Evolutionary conservation across 2,329 filamentous ascomycete genomes (phyloP).

Genomic region (Pseudogymnoascus sp.): DNA sequence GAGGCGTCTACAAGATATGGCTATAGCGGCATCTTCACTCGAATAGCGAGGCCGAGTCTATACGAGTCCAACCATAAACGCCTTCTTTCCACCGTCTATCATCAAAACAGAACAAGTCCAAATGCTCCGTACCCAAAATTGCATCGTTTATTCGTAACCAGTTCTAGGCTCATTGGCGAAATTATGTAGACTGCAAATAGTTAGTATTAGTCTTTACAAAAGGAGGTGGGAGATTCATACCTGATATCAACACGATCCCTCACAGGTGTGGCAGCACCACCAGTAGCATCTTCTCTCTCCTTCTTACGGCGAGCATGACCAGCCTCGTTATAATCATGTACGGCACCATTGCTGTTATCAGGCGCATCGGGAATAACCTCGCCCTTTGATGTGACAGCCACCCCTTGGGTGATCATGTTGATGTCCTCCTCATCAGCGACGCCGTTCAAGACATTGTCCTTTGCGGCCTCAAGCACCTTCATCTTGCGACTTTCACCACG

Average conservation of each 20-base stretch:
- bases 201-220: not conserved
- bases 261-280: conserved; percentile 21
- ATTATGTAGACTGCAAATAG: conserved; percentile 23
- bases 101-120: conserved; percentile 7
- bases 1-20: conserved; percentile 3
- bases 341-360: conserved; percentile 9
- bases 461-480: conserved; percentile 58
- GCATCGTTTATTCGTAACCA: conserved; percentile 21
- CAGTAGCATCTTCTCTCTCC: conserved; percentile 19
- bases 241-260: conserved; percentile 31
- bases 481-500: conserved; percentile 63
- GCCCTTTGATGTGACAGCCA: conserved; percentile 45
- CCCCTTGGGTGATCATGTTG: conserved; percentile 55
- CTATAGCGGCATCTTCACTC: conserved; percentile 6
- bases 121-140: conserved; percentile 6
- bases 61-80: conserved; percentile 1
- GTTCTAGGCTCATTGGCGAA: conserved; percentile 23
- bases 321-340: conserved; percentile 12
- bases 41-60: conserved; percentile 7
- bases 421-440: conserved; percentile 54
- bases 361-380: conserved; percentile 44
- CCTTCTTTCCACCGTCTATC: conserved; percentile 4
- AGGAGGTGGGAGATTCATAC: conserved; percentile 15
- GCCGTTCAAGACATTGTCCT: conserved; percentile 57
- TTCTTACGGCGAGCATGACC: conserved; percentile 21